Percentiles rank a stretch among this genome's conserved stretches.
These are phyloP conservation scores for Misopates orontium DNA, from an alignment of 257 asterid species.

Conservation along the genomic window DNA sequence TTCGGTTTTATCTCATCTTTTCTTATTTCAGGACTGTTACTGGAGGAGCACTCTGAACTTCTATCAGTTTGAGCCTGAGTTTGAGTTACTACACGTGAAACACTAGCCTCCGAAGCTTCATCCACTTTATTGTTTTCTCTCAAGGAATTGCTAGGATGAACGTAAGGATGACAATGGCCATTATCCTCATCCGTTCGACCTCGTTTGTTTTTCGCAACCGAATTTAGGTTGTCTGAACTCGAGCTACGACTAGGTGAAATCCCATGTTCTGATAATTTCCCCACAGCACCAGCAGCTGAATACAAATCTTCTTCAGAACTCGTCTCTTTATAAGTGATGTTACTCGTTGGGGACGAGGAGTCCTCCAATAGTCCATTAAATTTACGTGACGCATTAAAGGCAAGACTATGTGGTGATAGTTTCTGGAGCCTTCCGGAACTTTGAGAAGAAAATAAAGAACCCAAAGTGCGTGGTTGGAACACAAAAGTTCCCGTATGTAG, in stretches of 20 bases:
- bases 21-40: constrained; percentile 36
- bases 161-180: constrained; percentile 28
- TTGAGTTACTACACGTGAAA: constrained; percentile 30
- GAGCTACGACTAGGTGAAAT: constrained; percentile 22
- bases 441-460: constrained; percentile 60
- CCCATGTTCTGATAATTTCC: constrained; percentile 38
- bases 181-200: constrained; percentile 13
- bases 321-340: constrained; percentile 38
- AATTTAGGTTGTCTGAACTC: constrained; percentile 27
- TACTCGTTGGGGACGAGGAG: constrained; percentile 40
- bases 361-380: constrained; percentile 40
- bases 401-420: constrained; percentile 38
- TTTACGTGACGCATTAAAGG: constrained; percentile 32
- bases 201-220: constrained; percentile 24
- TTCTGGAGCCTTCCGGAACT: constrained; percentile 49
- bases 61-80: constrained; percentile 24
- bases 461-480: constrained; percentile 75
- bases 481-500: constrained; percentile 55
- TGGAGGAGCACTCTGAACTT: constrained; percentile 50
- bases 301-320: constrained; percentile 48
- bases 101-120: constrained; percentile 32
- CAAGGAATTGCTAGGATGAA: constrained; percentile 20
- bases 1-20: constrained; percentile 46
- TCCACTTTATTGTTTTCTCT: neutral
- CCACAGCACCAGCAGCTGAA: constrained; percentile 41